phyloP scores from a whole-genome alignment of 2,329 filamentous ascomycete genomes.

The Alternaria sp. region DNA sequence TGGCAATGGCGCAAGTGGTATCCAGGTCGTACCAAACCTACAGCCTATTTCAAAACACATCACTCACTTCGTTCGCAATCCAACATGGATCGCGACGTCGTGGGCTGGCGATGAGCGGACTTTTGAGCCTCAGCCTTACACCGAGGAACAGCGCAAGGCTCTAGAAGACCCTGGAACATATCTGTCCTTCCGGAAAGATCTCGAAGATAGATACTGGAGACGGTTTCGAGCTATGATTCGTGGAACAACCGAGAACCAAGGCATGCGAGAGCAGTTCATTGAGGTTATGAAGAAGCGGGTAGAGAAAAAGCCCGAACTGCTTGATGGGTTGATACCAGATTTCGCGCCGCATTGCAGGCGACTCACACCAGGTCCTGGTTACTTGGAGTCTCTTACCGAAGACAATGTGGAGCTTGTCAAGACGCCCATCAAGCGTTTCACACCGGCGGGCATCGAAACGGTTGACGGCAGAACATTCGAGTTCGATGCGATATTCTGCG shows the following conservation, averaged over 20 bases:
- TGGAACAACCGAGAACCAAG: constrained; percentile 47
- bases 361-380: constrained; percentile 49
- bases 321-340: constrained; percentile 55
- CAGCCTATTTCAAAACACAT: constrained; percentile 61
- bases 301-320: constrained; percentile 52
- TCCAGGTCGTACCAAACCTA: constrained; percentile 69
- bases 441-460: constrained; percentile 51
- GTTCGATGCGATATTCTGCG: constrained; percentile 63
- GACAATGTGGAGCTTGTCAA: constrained; percentile 54
- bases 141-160: constrained; percentile 62
- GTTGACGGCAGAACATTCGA: constrained; percentile 50
- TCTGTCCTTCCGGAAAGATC: constrained; percentile 55
- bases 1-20: constrained; percentile 70
- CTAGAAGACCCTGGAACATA: constrained; percentile 71
- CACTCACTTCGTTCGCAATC: constrained; percentile 66
- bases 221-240: constrained; percentile 53
- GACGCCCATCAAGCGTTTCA: constrained; percentile 52
- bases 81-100: constrained; percentile 64
- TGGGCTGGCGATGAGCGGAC: constrained; percentile 60
- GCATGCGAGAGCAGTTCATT: constrained; percentile 43
- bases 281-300: constrained; percentile 52
- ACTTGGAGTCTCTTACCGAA: constrained; percentile 54
- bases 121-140: constrained; percentile 55
- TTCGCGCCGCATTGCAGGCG: constrained; percentile 47
- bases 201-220: constrained; percentile 68